These are phyloP conservation scores for Yamadazyma olivae DNA, from an alignment of 805 yeast species.

Conservation along the genomic window DNA sequence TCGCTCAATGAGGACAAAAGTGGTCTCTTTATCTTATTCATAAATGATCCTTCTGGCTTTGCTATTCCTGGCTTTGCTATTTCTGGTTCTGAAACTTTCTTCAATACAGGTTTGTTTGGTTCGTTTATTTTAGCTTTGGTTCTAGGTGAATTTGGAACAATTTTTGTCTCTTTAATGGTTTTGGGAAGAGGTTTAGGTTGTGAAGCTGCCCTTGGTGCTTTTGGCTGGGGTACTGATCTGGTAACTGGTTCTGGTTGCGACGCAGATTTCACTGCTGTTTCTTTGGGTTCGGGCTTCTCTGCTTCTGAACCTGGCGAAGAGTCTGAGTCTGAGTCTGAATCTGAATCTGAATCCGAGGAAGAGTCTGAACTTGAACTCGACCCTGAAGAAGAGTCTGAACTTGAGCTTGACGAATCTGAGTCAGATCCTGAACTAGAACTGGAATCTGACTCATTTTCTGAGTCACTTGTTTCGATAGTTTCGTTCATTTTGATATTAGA, in stretches of 20 bases:
- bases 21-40: slow-evolving; percentile 19
- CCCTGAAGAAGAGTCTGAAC: slow-evolving; percentile 11
- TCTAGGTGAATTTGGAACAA: not conserved
- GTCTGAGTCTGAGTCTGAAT: slow-evolving; percentile 4
- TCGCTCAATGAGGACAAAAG: slow-evolving; percentile 55
- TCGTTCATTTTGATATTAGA: not conserved
- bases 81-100: slow-evolving; percentile 1
- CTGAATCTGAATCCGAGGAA: slow-evolving; percentile 2
- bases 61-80: no score
- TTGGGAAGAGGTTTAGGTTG: no score
- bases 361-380: slow-evolving; percentile 4
- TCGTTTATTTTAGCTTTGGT: not conserved
- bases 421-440: slow-evolving; percentile 9
- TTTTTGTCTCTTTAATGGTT: no score
- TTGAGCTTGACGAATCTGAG: slow-evolving; percentile 10
- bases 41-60: slow-evolving; percentile 2
- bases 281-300: not conserved
- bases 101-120: slow-evolving; percentile 3
- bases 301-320: not conserved
- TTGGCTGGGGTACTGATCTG: not conserved
- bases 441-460: slow-evolving; percentile 2
- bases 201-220: not conserved
- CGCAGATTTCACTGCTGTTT: not conserved
- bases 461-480: not conserved
- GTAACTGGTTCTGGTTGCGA: not conserved